Evolutionary conservation across 257 asterid species (phyloP).

Genomic region (Solanum chmielewskii): DNA sequence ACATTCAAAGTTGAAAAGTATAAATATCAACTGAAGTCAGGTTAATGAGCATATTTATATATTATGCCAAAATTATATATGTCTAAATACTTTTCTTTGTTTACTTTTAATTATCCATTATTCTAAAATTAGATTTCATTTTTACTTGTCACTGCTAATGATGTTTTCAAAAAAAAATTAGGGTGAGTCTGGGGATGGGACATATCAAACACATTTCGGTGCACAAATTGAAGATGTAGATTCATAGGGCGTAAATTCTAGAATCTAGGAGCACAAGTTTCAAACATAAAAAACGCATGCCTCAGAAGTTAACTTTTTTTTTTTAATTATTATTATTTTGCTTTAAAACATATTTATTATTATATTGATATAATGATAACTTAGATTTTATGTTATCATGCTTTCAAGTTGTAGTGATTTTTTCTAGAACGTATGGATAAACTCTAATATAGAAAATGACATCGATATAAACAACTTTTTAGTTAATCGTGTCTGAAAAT

Average conservation of each 20-base stretch:
- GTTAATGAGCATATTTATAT: background rate
- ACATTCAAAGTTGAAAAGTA: background rate
- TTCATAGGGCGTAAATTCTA: background rate
- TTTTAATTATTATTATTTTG: too few relatives aligned
- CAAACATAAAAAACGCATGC: background rate
- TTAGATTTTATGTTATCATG: too few relatives aligned
- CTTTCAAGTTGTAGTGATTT: too few relatives aligned
- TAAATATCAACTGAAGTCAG: background rate
- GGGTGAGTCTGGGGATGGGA: fast-evolving
- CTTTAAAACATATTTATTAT: background rate
- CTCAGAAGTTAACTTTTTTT: too few relatives aligned
- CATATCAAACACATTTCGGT: background rate
- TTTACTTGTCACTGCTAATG: background rate
- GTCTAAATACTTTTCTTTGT: background rate
- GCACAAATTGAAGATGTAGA: background rate
- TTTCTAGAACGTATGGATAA: too few relatives aligned
- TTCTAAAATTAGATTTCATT: background rate
- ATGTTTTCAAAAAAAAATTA: too few relatives aligned
- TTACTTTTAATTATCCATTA: background rate
- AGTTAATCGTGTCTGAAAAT: background rate
- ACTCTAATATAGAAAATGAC: background rate
- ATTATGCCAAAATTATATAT: too few relatives aligned
- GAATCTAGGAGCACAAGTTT: background rate
- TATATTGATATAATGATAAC: too few relatives aligned
- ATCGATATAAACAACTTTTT: background rate